A percentile compares a stretch with the other conserved stretches of the same genome.
phyloP scores from a whole-genome alignment of 805 yeast species.

The Metschnikowia gruessii region DNA sequence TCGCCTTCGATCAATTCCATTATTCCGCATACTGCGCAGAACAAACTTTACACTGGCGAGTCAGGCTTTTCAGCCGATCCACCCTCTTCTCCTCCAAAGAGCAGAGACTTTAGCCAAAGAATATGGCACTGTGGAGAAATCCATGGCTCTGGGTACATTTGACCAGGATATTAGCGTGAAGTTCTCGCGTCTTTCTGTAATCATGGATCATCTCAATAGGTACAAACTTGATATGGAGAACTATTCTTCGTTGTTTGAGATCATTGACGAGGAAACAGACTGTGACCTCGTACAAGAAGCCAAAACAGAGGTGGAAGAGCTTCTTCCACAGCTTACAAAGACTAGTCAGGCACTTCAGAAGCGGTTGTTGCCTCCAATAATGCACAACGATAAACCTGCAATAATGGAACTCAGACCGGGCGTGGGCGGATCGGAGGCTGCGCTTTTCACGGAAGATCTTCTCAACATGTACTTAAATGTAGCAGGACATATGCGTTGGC shows the following conservation, averaged over 20 bases:
- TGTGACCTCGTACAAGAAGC: constrained; percentile 54
- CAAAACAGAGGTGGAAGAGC: constrained; percentile 48
- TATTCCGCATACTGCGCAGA: constrained; percentile 4
- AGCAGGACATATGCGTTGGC: constrained; percentile 68
- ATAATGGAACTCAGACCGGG: constrained; percentile 90
- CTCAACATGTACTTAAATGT: constrained; percentile 77
- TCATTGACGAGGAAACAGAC: constrained; percentile 23
- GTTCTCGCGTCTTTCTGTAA: constrained; percentile 31
- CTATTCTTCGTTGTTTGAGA: constrained; percentile 26
- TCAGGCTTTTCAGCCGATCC: constrained; percentile 24
- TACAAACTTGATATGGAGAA: constrained; percentile 29
- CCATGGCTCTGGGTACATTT: constrained; percentile 29
- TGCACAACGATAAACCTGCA: constrained; percentile 72
- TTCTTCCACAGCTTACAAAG: constrained; percentile 44
- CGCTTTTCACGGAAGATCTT: constrained; percentile 77
- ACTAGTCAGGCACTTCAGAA: constrained; percentile 49
- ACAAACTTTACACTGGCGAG: constrained; percentile 4
- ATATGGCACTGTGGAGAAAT: constrained; percentile 26
- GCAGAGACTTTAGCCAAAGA: constrained; percentile 34
- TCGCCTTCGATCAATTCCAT: constrained; percentile 3
- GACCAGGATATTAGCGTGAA: constrained; percentile 34
- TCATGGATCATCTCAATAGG: constrained; percentile 31
- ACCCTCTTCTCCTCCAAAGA: constrained; percentile 39
- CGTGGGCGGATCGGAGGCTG: constrained; percentile 93
- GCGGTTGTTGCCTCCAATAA: constrained; percentile 70